A percentile compares a stretch with the other conserved stretches of the same genome.
phyloP scores from a whole-genome alignment of 2,329 filamentous ascomycete genomes.

The Acrocalymma vagum region DNA sequence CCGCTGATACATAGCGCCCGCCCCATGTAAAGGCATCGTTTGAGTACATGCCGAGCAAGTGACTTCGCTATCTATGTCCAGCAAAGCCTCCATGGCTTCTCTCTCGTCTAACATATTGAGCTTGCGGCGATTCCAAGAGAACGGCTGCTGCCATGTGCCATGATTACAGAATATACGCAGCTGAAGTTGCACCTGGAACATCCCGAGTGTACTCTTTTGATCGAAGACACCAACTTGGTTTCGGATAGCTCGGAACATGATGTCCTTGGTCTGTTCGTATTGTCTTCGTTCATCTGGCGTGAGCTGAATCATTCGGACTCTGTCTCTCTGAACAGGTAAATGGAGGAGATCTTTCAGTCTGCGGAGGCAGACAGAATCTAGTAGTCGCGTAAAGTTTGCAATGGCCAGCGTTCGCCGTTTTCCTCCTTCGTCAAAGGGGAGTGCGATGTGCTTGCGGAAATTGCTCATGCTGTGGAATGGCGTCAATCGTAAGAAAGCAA shows the following conservation, averaged over 20 bases:
- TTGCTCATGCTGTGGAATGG: constrained; percentile 52
- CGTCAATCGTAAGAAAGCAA: constrained; percentile 57
- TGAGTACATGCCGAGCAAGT: constrained; percentile 42
- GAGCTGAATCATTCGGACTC: constrained; percentile 40
- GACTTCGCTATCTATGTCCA: constrained; percentile 33
- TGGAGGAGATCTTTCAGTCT: constrained; percentile 52
- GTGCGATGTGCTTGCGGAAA: constrained; percentile 56
- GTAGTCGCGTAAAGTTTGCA: constrained; percentile 33
- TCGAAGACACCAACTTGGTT: constrained; percentile 49
- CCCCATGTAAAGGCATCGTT: constrained; percentile 26
- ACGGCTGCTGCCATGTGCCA: constrained; percentile 57
- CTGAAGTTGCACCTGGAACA: constrained; percentile 58
- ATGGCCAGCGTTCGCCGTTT: constrained; percentile 28
- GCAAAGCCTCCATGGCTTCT: constrained; percentile 39
- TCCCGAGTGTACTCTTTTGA: constrained; percentile 49
- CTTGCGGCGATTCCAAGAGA: constrained; percentile 52
- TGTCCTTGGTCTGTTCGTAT: constrained; percentile 38
- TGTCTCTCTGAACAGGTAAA: constrained; percentile 42
- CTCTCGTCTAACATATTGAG: constrained; percentile 44
- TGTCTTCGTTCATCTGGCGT: constrained; percentile 39
- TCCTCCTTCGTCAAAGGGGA: constrained; percentile 46
- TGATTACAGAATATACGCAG: constrained; percentile 61
- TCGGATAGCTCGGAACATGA: constrained; percentile 49
- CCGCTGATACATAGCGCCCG: constrained; percentile 29
- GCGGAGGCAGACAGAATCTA: constrained; percentile 53